A percentile compares a stretch with the other conserved stretches of the same genome.
Evolutionary conservation across 1,139 yeast genomes (phyloP).

Genomic region (Taphrina populina): DNA sequence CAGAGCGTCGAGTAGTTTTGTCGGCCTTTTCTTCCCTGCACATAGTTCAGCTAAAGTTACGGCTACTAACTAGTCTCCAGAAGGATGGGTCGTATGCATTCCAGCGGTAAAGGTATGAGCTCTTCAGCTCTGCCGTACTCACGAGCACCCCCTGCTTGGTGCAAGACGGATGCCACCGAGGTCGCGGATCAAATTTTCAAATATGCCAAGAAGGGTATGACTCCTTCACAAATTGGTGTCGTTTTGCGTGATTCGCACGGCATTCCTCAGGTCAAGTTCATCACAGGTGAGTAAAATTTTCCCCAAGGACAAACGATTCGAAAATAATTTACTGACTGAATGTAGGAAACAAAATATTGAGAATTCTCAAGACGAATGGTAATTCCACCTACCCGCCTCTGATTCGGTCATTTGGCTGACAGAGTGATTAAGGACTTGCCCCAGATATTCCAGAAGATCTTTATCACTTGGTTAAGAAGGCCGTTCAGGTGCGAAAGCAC

Average conservation of each 20-base stretch:
- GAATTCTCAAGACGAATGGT: conserved; percentile 99
- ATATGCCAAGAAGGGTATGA: conserved; percentile 99
- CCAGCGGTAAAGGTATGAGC: conserved; percentile 96
- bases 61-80: too few species aligned
- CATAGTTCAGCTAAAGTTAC: too few species aligned
- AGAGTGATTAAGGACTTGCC: conserved; percentile 63
- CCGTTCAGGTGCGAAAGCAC: conserved; percentile 99
- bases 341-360: conserved; percentile 81
- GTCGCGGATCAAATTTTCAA: conserved; percentile 98
- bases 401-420: conserved; percentile 47
- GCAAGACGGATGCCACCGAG: conserved; percentile 92
- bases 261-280: conserved; percentile 94
- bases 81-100: conserved; percentile 56
- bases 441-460: conserved; percentile 99
- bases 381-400: conserved; percentile 46
- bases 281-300: conserved; percentile 63
- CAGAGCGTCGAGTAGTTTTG: too few species aligned
- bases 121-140: conserved; percentile 99
- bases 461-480: conserved; percentile 98
- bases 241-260: conserved; percentile 99
- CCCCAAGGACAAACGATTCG: neutral
- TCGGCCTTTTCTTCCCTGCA: too few species aligned
- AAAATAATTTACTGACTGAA: neutral
- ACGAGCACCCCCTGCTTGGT: conserved; percentile 99
- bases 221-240: conserved; percentile 99